A percentile compares a stretch with the other conserved stretches of the same genome.
Conservation (phyloP, 2,329 filamentous ascomycete genomes). For the Ceratocystis diversiconidia region DNA sequence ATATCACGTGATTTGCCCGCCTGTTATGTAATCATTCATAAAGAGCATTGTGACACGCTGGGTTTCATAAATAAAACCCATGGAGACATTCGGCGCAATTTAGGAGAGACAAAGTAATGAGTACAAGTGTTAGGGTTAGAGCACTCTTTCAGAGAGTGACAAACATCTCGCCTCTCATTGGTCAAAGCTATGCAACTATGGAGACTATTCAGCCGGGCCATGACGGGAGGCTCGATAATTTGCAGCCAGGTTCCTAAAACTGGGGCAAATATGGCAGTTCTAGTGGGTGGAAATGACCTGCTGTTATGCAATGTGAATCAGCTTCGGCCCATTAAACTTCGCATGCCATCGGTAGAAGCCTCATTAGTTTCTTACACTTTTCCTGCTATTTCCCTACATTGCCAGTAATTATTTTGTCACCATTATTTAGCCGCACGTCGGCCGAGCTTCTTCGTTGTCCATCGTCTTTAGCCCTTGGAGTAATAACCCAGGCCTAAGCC, state of each 20-base stretch:
- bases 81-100: too few relatives aligned
- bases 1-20: too few relatives aligned
- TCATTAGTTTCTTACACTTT: background rate
- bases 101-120: too few relatives aligned
- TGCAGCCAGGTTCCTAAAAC: background rate
- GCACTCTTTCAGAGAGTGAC: background rate
- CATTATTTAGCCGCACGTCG: background rate
- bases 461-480: background rate
- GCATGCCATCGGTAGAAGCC: background rate
- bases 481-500: background rate
- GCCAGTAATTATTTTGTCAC: background rate
- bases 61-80: too few relatives aligned
- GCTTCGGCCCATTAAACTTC: background rate
- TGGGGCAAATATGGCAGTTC: background rate
- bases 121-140: too few relatives aligned
- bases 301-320: background rate
- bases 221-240: background rate
- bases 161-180: background rate
- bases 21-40: too few relatives aligned
- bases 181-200: background rate
- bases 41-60: too few relatives aligned
- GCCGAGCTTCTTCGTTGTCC: background rate
- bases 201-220: background rate
- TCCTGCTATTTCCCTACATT: background rate
- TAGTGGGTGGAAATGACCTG: background rate